Base-by-base conservation (phyloP, 192 early-diverging fungal species). In the Coemansia sp. region DNA sequence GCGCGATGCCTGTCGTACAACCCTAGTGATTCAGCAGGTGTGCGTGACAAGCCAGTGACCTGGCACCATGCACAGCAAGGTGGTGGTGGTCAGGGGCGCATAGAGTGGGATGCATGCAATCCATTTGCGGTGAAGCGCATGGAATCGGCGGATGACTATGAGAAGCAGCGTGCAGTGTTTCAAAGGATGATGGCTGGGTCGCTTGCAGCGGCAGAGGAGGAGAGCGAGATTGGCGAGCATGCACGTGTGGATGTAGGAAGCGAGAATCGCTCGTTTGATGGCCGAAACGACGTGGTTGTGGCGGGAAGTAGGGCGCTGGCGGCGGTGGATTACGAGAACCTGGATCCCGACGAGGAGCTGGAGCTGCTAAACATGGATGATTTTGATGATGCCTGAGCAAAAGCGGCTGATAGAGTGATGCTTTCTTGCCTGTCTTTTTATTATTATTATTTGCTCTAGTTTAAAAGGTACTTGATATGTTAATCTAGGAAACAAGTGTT, bases 31-130 rank as follows among this genome's bases (percentile, higher is more conserved):
- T 45, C 72, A n/a, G 35, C 68, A 1, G 34, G 59, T 15, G 55
- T 59, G 46, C 80, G 76, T 24, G 85, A 87, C 55, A 85, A 83
- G 54, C 71, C 80, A 17, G 80, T 73, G 24, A 23, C 64, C 25
- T 77, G 79, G 49, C 63, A 78, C 36, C n/a, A n/a, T n/a, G n/a
- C n/a, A n/a, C 46, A 59, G 28, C 63, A 53, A 37, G 67, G 38
- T 17, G 48, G 44, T 20, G 29, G 44, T 17, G 44, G 49, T 32
- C 48, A 50, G 4, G 72, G 65, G n/a, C 60, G 52, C 53, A 56
- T 75, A 34, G 60, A 59, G 43, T 75, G 72, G 72, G 47, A 60
- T 24, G 34, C 32, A 19, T 67, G 56, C 20, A 48, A 48, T 35
- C 65, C 72, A 3, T 60, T 38, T 49, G 72, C 72, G 15, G 36